Evolutionary conservation across 2,329 filamentous ascomycete species (phyloP).

Genomic region (Byssochlamys sp.): DNA sequence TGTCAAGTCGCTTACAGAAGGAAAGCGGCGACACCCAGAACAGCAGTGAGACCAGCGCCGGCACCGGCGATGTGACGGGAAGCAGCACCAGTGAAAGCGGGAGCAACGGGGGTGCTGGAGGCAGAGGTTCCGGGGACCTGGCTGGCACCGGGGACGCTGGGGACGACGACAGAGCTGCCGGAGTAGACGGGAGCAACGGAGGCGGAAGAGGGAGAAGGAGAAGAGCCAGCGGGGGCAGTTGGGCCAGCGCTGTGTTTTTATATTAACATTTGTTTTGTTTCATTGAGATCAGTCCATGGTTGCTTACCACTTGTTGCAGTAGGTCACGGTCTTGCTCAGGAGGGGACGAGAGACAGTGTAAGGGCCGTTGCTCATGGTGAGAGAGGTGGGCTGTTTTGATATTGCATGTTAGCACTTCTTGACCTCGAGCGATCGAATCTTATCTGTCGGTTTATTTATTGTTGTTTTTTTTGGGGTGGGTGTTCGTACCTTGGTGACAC

Average conservation of each 20-base stretch:
- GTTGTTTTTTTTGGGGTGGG: neutral
- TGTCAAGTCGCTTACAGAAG: conserved; percentile 28
- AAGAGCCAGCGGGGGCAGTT: conserved; percentile 11
- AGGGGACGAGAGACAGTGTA: conserved; percentile 53
- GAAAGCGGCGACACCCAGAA: conserved; percentile 43
- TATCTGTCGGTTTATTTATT: neutral
- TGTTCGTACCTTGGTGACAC: conserved; percentile 50
- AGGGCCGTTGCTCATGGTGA: conserved; percentile 64
- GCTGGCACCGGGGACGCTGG: conserved; percentile 8
- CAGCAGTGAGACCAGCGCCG: conserved; percentile 44
- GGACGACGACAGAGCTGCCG: conserved; percentile 11
- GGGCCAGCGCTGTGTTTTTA: conserved; percentile 12
- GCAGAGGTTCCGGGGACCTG: conserved; percentile 12
- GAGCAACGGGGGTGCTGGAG: conserved; percentile 10
- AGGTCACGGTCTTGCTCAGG: conserved; percentile 44
- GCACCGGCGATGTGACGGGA: conserved; percentile 38
- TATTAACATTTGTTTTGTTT: conserved; percentile 2
- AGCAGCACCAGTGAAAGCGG: conserved; percentile 43
- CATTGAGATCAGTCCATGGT: conserved; percentile 4
- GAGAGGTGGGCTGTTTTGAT: conserved; percentile 48
- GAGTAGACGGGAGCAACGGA: conserved; percentile 10
- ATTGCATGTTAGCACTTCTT: neutral
- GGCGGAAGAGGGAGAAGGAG: conserved; percentile 6
- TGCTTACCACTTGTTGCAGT: conserved; percentile 34
- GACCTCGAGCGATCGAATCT: neutral